These are phyloP conservation scores for Starmerella powellii DNA, from an alignment of 805 yeast species.

Conservation along the genomic window DNA sequence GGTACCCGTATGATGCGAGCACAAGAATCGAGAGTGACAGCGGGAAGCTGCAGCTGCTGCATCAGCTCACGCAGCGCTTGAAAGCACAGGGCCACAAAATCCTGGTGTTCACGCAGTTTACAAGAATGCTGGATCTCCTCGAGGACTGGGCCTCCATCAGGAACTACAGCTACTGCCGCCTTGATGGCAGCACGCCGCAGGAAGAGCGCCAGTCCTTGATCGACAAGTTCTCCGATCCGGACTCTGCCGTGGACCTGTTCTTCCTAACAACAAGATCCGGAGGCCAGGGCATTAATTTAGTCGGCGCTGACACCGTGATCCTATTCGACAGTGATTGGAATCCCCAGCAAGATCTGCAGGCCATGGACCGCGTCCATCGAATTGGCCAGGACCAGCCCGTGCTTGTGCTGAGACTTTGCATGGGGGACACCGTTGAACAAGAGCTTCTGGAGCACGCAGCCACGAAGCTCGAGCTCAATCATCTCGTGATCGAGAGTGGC, in stretches of 20 bases:
- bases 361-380: slow-evolving; percentile 90
- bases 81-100: slow-evolving; percentile 48
- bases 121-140: slow-evolving; percentile 66
- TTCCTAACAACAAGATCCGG: slow-evolving; percentile 86
- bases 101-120: slow-evolving; percentile 77
- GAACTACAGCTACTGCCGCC: slow-evolving; percentile 40
- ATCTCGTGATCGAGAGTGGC: slow-evolving; percentile 59
- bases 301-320: slow-evolving; percentile 80
- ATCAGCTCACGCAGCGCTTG: slow-evolving; percentile 47
- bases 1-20: slow-evolving; percentile 50
- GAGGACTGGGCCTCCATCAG: slow-evolving; percentile 57
- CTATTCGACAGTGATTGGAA: slow-evolving; percentile 93
- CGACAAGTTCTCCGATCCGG: slow-evolving; percentile 35
- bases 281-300: slow-evolving; percentile 79
- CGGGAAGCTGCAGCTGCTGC: slow-evolving; percentile 59
- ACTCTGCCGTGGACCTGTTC: slow-evolving; percentile 39
- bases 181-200: slow-evolving; percentile 67
- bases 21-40: slow-evolving; percentile 41
- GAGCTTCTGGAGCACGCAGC: slow-evolving; percentile 66
- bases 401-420: slow-evolving; percentile 62
- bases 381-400: slow-evolving; percentile 85
- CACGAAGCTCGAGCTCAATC: slow-evolving; percentile 66
- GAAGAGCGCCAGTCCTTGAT: slow-evolving; percentile 55
- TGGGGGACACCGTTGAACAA: slow-evolving; percentile 73
- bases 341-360: slow-evolving; percentile 92